phyloP scores from a whole-genome alignment of 2,329 filamentous ascomycete genomes.

The Diaporthe nobilis region DNA sequence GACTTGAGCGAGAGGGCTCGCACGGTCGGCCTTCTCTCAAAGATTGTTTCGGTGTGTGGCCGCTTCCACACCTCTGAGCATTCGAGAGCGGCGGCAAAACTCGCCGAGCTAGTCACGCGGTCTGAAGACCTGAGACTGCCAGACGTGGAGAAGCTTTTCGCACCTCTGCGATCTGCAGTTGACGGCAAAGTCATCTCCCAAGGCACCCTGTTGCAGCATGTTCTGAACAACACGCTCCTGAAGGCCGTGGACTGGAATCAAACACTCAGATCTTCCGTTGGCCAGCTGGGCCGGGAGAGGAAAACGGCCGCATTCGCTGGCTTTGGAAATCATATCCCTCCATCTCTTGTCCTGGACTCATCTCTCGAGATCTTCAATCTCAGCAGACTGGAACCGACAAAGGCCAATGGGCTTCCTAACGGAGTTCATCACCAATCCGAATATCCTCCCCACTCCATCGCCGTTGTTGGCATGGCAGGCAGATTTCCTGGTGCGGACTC shows the following conservation, averaged over 20 bases:
- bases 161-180: background rate
- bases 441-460: conserved; percentile 34
- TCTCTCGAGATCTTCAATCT: too few relatives aligned
- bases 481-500: conserved; percentile 53
- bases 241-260: background rate
- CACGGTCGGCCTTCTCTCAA: too few relatives aligned
- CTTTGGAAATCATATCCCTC: background rate
- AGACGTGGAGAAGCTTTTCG: background rate
- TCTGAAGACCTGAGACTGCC: background rate
- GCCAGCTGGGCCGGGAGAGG: background rate
- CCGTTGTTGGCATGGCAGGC: conserved; percentile 54
- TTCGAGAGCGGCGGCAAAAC: too few relatives aligned
- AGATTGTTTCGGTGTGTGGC: too few relatives aligned
- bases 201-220: background rate
- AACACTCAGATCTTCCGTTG: background rate
- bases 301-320: background rate
- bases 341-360: too few relatives aligned
- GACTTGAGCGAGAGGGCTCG: too few relatives aligned
- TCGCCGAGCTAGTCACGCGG: too few relatives aligned
- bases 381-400: background rate
- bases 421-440: background rate
- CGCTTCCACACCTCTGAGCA: background rate
- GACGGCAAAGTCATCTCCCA: background rate
- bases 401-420: background rate
- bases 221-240: background rate